A percentile compares a stretch with the other conserved stretches of the same genome.
These are phyloP conservation scores for Vicia villosa DNA, from an alignment of 306 rosid species.

Conservation along the genomic window DNA sequence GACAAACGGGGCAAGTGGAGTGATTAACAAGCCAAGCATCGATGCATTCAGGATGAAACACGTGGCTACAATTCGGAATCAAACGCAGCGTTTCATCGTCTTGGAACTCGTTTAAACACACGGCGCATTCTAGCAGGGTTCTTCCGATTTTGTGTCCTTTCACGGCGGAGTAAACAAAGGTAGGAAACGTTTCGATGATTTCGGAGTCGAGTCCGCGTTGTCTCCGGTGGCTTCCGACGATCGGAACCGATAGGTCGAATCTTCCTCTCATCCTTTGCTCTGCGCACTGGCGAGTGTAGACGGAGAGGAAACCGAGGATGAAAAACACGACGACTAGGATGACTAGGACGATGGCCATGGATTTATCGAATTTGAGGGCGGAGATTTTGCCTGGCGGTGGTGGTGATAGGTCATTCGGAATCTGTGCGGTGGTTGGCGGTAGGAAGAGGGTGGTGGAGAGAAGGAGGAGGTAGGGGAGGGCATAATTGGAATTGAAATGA, in stretches of 20 bases:
- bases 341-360: conserved; percentile 62
- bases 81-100: conserved; percentile 87
- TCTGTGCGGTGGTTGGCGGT: conserved; percentile 48
- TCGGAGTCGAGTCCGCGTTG: conserved; percentile 62
- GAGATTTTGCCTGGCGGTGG: neutral
- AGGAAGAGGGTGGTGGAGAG: conserved; percentile 23
- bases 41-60: conserved; percentile 74
- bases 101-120: conserved; percentile 79
- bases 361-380: conserved; percentile 42
- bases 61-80: conserved; percentile 83
- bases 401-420: neutral
- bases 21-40: conserved; percentile 78
- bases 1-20: conserved; percentile 90
- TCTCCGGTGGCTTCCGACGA: conserved; percentile 26
- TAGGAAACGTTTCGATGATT: conserved; percentile 68
- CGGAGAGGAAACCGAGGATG: conserved; percentile 67
- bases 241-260: conserved; percentile 26
- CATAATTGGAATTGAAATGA: conserved; percentile 25
- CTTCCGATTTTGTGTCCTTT: conserved; percentile 65
- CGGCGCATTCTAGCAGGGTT: conserved; percentile 84
- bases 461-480: neutral
- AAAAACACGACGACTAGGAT: conserved; percentile 60
- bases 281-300: conserved; percentile 86
- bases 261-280: conserved; percentile 46
- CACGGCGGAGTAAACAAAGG: conserved; percentile 75